Evolutionary conservation across 2,329 filamentous ascomycete species (phyloP), one percentile per base, ranked within the genome.

Genomic region (Xylaria hypoxylon): DNA sequence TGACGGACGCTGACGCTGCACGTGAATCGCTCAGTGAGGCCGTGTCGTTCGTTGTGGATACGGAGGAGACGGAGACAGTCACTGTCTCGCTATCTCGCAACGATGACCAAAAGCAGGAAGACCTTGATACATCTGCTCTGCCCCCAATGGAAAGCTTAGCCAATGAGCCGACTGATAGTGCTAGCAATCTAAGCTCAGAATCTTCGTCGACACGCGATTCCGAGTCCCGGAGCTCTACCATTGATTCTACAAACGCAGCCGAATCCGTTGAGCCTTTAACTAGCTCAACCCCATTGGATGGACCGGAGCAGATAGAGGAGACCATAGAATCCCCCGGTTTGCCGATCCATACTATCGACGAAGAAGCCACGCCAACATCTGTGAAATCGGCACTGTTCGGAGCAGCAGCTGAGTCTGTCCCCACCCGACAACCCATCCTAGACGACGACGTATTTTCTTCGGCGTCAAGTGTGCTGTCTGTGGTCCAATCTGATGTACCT

Each of bases 321-420:
- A 78, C 76, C 0, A 76, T 81, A 10, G 73, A 77, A 60, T 65
- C 73, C 2, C 65, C 71, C 1, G 74, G 76, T 40, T 71, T 73
- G 17, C 70, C 71, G 10, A 71, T 45, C 6, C 68, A 59, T n/a
- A 67, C 73, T 1, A 68, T 70, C 42, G 70, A 75, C 10, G 66
- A 71, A 40, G 59, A 58, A 28, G 38, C 65, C 2, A 24, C 72
- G 15, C 33, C 73, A 1, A 71, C 75, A 22, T 73, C 68, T 3
- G 76, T 86, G 53, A 85, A 85, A 71, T 79, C 82, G 4, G 83
- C 79, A 6, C 77, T 85, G 44, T 80, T 87, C 38, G 85, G 85
- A 53, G 85, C 82, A 17, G 82, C 81, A 1, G 85, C 85, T 2
- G 82, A 86, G 66, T 79, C 80, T 8, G 84, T 85, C 0, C 80